These are phyloP conservation scores for Groenewaldozyma tartarivorans DNA, from an alignment of 805 yeast species.

Conservation along the genomic window DNA sequence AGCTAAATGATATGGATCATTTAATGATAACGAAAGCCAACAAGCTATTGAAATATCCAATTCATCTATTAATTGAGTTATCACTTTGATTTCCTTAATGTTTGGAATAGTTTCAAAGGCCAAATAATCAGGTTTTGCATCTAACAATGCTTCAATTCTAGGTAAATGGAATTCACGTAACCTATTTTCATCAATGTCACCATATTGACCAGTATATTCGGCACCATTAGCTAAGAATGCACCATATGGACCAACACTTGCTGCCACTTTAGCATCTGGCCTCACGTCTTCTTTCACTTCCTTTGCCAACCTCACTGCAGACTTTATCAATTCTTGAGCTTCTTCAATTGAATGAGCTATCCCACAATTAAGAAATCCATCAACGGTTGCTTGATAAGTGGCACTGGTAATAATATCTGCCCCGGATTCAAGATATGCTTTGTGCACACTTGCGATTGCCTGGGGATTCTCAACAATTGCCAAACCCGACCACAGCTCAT, in stretches of 20 bases:
- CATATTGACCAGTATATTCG: slow-evolving; percentile 67
- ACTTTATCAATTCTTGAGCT: slow-evolving; percentile 9
- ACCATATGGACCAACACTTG: slow-evolving; percentile 72
- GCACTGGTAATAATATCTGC: slow-evolving; percentile 46
- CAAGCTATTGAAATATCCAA: slow-evolving; percentile 31
- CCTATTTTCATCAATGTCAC: slow-evolving; percentile 28
- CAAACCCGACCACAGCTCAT: slow-evolving; percentile 53
- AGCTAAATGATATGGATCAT: slow-evolving; percentile 31
- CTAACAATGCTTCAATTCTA: slow-evolving; percentile 32
- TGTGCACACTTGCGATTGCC: slow-evolving; percentile 38
- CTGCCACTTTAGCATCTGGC: slow-evolving; percentile 35
- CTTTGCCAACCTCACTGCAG: slow-evolving; percentile 20
- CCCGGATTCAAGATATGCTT: slow-evolving; percentile 43
- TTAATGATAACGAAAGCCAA: slow-evolving; percentile 40
- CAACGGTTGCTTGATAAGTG: slow-evolving; percentile 51
- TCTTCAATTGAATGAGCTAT: slow-evolving; percentile 6
- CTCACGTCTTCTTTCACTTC: slow-evolving; percentile 17
- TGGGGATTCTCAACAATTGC: slow-evolving; percentile 38
- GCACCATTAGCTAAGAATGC: slow-evolving; percentile 58
- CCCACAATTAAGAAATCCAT: slow-evolving; percentile 25
- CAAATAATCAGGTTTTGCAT: slow-evolving; percentile 38
- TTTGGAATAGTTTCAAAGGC: slow-evolving; percentile 70
- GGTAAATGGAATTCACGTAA: slow-evolving; percentile 44
- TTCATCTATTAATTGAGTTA: slow-evolving; percentile 34
- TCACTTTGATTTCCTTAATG: slow-evolving; percentile 43